Conservation (phyloP, 306 rosid species). For the Prunus campanulata region DNA sequence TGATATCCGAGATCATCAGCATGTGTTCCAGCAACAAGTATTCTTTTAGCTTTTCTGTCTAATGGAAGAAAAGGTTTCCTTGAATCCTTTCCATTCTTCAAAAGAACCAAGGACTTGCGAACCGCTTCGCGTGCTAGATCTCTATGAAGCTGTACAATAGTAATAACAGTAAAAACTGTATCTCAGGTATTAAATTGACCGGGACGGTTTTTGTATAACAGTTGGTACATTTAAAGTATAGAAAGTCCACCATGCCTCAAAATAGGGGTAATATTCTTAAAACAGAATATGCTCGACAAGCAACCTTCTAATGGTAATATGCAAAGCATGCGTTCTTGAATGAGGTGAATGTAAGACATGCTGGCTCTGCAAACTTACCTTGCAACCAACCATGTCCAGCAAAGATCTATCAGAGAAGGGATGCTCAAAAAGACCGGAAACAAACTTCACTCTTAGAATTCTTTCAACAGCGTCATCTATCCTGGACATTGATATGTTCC, state of each 20-base stretch:
- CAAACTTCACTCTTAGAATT: slow-evolving; percentile 82
- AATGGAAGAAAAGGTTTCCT: slow-evolving; percentile 76
- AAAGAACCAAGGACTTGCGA: slow-evolving; percentile 77
- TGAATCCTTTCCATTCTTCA: slow-evolving; percentile 73
- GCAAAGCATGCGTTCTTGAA: background rate
- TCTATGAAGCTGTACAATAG: slow-evolving; percentile 60
- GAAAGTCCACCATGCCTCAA: background rate
- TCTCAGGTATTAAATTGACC: slow-evolving; percentile 4
- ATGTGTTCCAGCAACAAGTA: slow-evolving; percentile 78
- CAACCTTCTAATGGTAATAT: slow-evolving; percentile 4
- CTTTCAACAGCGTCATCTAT: slow-evolving; percentile 82
- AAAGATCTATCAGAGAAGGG: slow-evolving; percentile 65
- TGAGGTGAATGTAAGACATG: slow-evolving; percentile 10
- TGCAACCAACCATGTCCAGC: slow-evolving; percentile 79
- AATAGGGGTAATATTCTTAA: background rate
- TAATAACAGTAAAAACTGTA: background rate
- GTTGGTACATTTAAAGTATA: background rate
- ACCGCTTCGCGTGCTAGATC: slow-evolving; percentile 87
- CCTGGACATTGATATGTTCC: slow-evolving; percentile 59
- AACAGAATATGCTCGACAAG: background rate
- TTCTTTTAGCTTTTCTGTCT: slow-evolving; percentile 57
- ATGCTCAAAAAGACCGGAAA: slow-evolving; percentile 72
- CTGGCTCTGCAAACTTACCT: slow-evolving; percentile 39
- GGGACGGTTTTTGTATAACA: background rate
- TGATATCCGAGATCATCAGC: slow-evolving; percentile 85